phyloP scores from a whole-genome alignment of 768 basidiomycete species.

The Trametes punicea region DNA sequence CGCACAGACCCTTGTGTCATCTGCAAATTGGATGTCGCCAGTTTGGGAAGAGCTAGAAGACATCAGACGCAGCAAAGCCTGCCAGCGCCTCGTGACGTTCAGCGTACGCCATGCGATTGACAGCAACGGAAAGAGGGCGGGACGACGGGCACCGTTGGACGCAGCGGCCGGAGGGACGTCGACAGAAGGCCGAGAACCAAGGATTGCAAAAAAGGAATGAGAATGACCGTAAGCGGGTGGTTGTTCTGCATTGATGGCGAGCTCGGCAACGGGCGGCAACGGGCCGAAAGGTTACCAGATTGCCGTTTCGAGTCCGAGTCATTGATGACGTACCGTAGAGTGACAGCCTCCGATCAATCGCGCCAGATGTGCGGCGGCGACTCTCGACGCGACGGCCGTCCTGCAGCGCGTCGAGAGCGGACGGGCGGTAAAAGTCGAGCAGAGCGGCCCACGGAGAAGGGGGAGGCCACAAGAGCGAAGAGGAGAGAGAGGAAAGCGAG shows the following conservation, averaged over 20 bases:
- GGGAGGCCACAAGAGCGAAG: background rate
- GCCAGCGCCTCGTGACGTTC: too few species aligned
- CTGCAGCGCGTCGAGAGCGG: background rate
- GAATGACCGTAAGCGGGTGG: background rate
- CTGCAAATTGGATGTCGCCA: too few species aligned
- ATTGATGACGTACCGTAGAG: slow-evolving; percentile 10
- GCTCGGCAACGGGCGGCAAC: slow-evolving; percentile 7
- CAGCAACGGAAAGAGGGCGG: slow-evolving; percentile 1
- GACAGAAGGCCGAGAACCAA: background rate
- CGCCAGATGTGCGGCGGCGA: background rate
- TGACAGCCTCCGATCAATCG: background rate
- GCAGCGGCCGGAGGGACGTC: background rate
- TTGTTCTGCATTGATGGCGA: background rate
- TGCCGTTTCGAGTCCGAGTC: background rate
- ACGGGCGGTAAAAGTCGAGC: background rate
- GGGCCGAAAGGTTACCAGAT: background rate
- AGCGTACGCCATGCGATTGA: too few species aligned
- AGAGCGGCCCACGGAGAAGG: background rate
- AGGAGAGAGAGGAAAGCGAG: background rate
- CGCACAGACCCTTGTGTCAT: too few species aligned
- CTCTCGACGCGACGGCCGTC: background rate
- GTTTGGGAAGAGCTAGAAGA: too few species aligned
- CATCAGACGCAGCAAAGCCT: too few species aligned
- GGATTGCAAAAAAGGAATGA: background rate
- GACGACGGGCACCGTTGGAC: background rate